These are phyloP conservation scores for Microcyclosporella mali DNA, from an alignment of 2,329 filamentous ascomycete species.

Conservation along the genomic window DNA sequence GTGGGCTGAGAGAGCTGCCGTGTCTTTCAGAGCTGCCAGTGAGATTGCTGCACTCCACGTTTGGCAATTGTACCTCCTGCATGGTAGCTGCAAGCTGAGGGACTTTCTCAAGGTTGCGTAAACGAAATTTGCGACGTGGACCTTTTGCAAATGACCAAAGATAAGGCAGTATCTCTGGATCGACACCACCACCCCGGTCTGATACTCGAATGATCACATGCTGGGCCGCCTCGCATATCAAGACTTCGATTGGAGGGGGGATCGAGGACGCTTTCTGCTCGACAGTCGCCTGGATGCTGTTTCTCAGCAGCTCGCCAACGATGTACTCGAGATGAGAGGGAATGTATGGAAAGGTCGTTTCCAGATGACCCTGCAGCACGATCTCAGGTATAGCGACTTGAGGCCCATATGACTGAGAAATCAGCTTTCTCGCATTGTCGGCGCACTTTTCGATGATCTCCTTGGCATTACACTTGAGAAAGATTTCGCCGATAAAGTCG, in stretches of 20 bases:
- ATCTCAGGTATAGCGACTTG: constrained; percentile 71
- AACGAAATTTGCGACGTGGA: constrained; percentile 65
- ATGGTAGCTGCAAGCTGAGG: constrained; percentile 89
- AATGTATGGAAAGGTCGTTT: constrained; percentile 93
- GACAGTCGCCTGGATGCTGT: constrained; percentile 87
- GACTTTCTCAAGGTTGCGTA: constrained; percentile 81
- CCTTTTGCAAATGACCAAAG: constrained; percentile 98
- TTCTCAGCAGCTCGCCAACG: constrained; percentile 86
- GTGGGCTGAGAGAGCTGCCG: constrained; percentile 66
- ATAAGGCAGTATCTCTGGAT: constrained; percentile 75
- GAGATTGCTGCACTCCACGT: constrained; percentile 18
- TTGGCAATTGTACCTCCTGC: constrained; percentile 51
- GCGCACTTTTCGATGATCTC: constrained; percentile 84
- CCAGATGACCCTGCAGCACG: constrained; percentile 73
- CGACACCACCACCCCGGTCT: constrained; percentile 88
- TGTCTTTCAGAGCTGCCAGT: constrained; percentile 29
- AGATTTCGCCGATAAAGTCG: constrained; percentile 93
- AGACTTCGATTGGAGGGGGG: constrained; percentile 82
- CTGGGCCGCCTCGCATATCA: constrained; percentile 87
- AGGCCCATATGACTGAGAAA: constrained; percentile 66
- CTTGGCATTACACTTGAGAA: constrained; percentile 83
- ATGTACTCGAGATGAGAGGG: constrained; percentile 96
- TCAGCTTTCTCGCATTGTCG: constrained; percentile 66
- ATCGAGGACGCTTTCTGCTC: constrained; percentile 52
- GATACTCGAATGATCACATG: constrained; percentile 96